A percentile compares a stretch with the other conserved stretches of the same genome.
These are phyloP conservation scores for Agrocybe pediades DNA, from an alignment of 768 basidiomycete species.

Conservation along the genomic window DNA sequence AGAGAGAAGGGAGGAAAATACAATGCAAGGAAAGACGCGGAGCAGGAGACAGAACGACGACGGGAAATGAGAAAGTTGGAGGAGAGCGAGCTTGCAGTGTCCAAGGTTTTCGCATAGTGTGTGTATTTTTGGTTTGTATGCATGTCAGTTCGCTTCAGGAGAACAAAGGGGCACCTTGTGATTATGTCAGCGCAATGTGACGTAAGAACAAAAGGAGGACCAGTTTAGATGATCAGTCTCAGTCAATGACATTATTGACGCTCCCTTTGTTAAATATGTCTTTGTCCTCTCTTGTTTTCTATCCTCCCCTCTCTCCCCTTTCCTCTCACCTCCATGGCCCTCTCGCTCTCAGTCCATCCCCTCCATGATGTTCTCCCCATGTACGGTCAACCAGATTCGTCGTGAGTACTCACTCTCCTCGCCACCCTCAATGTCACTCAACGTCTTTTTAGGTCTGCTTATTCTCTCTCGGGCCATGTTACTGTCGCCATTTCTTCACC, in stretches of 20 bases:
- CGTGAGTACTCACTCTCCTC: constrained; percentile 44
- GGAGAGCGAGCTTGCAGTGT: constrained; percentile 81
- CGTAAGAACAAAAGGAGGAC: constrained; percentile 21
- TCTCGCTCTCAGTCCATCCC: constrained; percentile 67
- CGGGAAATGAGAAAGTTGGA: constrained; percentile 62
- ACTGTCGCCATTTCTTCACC: constrained; percentile 63
- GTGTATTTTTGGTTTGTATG: constrained; percentile 12
- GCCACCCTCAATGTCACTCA: neutral
- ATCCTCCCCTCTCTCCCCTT: neutral
- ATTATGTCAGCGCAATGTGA: constrained; percentile 16
- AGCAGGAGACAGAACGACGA: constrained; percentile 65
- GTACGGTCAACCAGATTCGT: constrained; percentile 66
- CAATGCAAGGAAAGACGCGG: constrained; percentile 75
- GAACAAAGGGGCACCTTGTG: constrained; percentile 18
- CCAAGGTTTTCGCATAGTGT: constrained; percentile 85
- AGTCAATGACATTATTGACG: constrained; percentile 12
- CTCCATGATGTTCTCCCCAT: constrained; percentile 60
- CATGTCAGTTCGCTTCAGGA: neutral
- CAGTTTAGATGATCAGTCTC: constrained; percentile 12
- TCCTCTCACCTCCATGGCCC: constrained; percentile 51
- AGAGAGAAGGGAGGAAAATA: constrained; percentile 82
- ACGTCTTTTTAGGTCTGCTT: constrained; percentile 62
- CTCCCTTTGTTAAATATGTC: constrained; percentile 21
- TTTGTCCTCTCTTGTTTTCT: constrained; percentile 9
- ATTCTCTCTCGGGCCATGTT: constrained; percentile 86